Evolutionary conservation across 179 eudicot genomes (phyloP), one percentile per base, ranked within the genome.

Genomic region (Nepenthes alata): DNA sequence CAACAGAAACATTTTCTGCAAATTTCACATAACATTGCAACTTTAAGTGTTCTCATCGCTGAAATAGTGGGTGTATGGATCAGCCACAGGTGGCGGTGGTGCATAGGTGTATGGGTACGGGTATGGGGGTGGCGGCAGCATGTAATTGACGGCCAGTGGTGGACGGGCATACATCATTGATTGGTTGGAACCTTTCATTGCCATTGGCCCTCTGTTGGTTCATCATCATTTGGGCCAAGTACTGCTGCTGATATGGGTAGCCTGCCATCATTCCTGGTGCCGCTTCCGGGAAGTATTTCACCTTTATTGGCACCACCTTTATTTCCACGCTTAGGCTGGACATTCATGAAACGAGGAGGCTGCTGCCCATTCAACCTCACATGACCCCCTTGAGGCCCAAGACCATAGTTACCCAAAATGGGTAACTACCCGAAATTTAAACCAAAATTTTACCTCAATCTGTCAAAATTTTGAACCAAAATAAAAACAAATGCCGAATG

Each of bases 81-180:
- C 96, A 2, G 81, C 70, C 3, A 75, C 85, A 0, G 84, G 91
- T 0, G 81, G 80, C 2, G 77, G 80, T 45, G 55, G 70, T 0
- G 66, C 77, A 55, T 77, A 72, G 4, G 78, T 77, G 63, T 78
- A 78, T 0, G 84, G 80, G 53, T 82, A 77, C 2, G 78, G 78
- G 61, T 80, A 80, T 0, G 91, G 81, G 0, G 89, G 89, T 0
- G 25, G 25, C 25, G 25, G 25, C 1, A 1, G 25, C 95, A 88
- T 84, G 77, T 88, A 91, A 59, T 81, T 84, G 68, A 88, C 85
- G 0, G 85, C 86, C 2, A 95, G 86, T 0, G 91, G 91, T 1
- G 89, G 96, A n/a, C 88, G 81, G 3, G 94, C 91, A 6, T 91
- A 91, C 95, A 91, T 91, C 98, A 91, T 86, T 11, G 95, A 91